Evolutionary conservation across 1,139 yeast genomes (phyloP).

Genomic region (Saccharomyces hybrid): DNA sequence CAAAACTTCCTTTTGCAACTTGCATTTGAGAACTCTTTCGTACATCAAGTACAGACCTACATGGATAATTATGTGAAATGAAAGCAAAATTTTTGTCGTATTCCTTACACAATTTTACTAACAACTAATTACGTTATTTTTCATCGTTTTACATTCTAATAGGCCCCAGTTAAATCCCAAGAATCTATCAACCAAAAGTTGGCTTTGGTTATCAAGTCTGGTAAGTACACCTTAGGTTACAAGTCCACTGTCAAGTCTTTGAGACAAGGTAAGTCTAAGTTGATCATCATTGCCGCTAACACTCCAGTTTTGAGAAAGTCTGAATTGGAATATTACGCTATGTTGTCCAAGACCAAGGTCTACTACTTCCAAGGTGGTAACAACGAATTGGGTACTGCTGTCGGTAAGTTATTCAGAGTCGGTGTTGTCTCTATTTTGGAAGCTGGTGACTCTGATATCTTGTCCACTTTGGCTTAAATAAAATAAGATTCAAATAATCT

Average conservation of each 20-base stretch:
- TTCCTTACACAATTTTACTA: constrained; percentile 10
- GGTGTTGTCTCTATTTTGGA: constrained; percentile 94
- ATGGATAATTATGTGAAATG: too few species aligned
- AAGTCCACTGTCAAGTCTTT: constrained; percentile 97
- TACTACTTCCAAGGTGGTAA: constrained; percentile 99
- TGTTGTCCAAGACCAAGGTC: constrained; percentile 97
- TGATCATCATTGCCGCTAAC: constrained; percentile 97
- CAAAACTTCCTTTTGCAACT: background rate
- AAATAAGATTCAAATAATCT: background rate
- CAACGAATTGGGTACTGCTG: constrained; percentile 99
- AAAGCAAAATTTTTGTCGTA: too few species aligned
- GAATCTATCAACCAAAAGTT: constrained; percentile 98
- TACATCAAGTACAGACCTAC: too few species aligned
- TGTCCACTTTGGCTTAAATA: constrained; percentile 38
- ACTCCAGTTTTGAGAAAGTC: constrained; percentile 99
- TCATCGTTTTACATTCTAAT: constrained; percentile 8
- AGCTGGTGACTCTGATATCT: constrained; percentile 99
- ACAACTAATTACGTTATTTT: constrained; percentile 7
- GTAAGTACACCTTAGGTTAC: constrained; percentile 99
- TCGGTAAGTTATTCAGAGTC: constrained; percentile 99
- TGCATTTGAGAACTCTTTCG: background rate
- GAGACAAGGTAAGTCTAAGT: constrained; percentile 99
- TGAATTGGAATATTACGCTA: constrained; percentile 99
- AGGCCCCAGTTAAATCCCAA: constrained; percentile 92
- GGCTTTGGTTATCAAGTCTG: constrained; percentile 97